Conservation (phyloP, 306 rosid genomes). For the Alnus rubra region DNA sequence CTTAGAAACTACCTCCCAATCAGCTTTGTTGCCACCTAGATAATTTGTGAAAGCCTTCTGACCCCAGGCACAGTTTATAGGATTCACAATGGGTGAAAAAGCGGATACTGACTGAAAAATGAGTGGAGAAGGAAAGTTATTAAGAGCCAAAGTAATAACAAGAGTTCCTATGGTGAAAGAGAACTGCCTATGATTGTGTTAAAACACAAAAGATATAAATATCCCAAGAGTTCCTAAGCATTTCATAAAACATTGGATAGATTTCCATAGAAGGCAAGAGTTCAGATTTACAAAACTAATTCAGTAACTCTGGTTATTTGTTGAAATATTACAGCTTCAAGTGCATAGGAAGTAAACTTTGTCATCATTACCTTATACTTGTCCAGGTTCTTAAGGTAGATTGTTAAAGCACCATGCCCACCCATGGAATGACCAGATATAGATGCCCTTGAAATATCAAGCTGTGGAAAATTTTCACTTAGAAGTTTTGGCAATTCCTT, state of each 20-base stretch:
- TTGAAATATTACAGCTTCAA: constrained; percentile 10
- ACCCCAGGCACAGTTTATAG: constrained; percentile 88
- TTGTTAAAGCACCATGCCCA: constrained; percentile 91
- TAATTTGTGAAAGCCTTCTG: constrained; percentile 90
- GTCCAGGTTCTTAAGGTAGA: constrained; percentile 78
- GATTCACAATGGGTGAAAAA: constrained; percentile 79
- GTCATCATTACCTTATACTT: constrained; percentile 70
- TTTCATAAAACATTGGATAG: not conserved
- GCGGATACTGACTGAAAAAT: constrained; percentile 84
- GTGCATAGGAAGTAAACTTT: constrained; percentile 5
- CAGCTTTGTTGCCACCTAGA: constrained; percentile 71
- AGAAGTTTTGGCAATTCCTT: constrained; percentile 83
- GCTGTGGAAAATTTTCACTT: constrained; percentile 71
- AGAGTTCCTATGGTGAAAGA: not conserved
- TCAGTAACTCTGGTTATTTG: not conserved
- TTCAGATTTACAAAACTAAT: not conserved
- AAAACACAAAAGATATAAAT: not conserved
- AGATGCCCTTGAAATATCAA: constrained; percentile 77
- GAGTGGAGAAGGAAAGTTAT: not conserved
- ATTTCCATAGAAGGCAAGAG: not conserved
- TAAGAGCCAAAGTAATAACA: not conserved
- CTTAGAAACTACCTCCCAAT: constrained; percentile 73
- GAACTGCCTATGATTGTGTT: not conserved
- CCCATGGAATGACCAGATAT: constrained; percentile 98
- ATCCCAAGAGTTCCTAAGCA: not conserved